Percentiles rank a stretch among this genome's conserved stretches.
phyloP scores from a whole-genome alignment of 2,329 filamentous ascomycete species.

The Metarhizium album region DNA sequence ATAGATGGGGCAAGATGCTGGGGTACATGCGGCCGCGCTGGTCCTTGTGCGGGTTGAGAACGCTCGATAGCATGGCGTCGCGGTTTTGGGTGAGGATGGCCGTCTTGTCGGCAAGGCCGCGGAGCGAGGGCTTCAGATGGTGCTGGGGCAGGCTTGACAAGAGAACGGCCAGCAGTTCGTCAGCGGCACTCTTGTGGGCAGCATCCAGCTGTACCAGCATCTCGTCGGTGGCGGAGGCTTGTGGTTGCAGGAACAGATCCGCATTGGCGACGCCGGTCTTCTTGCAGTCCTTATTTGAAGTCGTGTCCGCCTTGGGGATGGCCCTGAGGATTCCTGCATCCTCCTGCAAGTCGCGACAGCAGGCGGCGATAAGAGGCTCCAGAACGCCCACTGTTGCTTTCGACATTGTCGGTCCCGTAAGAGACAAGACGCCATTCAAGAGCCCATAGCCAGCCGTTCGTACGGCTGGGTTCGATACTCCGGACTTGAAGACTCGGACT shows the following conservation, averaged over 20 bases:
- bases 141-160: conserved; percentile 55
- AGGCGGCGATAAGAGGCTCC: conserved; percentile 49
- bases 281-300: conserved; percentile 15
- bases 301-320: conserved; percentile 20
- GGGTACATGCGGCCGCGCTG: conserved; percentile 53
- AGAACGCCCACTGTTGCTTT: conserved; percentile 57
- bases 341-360: conserved; percentile 63
- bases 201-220: conserved; percentile 26
- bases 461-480: conserved; percentile 40
- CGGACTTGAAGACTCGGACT: conserved; percentile 56
- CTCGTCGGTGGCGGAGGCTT: conserved; percentile 22
- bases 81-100: conserved; percentile 61
- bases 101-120: conserved; percentile 69
- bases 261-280: conserved; percentile 48
- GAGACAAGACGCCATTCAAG: conserved; percentile 43
- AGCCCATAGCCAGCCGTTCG: conserved; percentile 52
- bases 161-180: conserved; percentile 48
- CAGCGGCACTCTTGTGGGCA: conserved; percentile 45
- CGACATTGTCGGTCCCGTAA: conserved; percentile 55
- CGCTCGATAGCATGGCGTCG: conserved; percentile 67
- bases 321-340: conserved; percentile 37
- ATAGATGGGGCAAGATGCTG: conserved; percentile 72
- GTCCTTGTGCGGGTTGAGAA: conserved; percentile 64
- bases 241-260: conserved; percentile 53
- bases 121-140: conserved; percentile 57